Conservation (phyloP, 495 filamentous ascomycete genomes). For the Oleoguttula mirabilis region DNA sequence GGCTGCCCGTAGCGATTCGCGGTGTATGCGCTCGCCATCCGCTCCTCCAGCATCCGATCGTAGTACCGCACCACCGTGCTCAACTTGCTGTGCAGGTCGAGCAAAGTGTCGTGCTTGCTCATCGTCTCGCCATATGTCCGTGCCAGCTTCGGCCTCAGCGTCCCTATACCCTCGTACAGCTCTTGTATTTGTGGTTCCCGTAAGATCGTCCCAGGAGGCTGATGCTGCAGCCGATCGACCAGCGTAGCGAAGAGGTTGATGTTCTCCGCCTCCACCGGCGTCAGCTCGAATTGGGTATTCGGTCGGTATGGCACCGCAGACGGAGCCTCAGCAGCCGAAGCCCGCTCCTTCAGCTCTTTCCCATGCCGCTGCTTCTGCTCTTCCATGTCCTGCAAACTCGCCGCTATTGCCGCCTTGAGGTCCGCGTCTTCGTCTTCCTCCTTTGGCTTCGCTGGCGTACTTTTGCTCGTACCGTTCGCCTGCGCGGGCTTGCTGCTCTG, state of each 20-base stretch:
- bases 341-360: constrained; percentile 61
- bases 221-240: constrained; percentile 87
- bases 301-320: constrained; percentile 35
- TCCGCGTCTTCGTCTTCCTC: constrained; percentile 80
- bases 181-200: constrained; percentile 96
- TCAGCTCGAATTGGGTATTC: constrained; percentile 90
- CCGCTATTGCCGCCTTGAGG: constrained; percentile 88
- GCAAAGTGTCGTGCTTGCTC: constrained; percentile 94
- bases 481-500: constrained; percentile 30
- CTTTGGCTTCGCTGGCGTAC: constrained; percentile 22
- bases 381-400: constrained; percentile 96
- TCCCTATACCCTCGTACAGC: constrained; percentile 89
- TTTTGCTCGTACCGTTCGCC: constrained; percentile 32
- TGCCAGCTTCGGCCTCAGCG: constrained; percentile 83
- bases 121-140: constrained; percentile 97
- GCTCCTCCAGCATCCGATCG: constrained; percentile 93
- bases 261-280: constrained; percentile 86
- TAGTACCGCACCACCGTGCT: constrained; percentile 98
- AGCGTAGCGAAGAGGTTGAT: constrained; percentile 93
- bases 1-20: constrained; percentile 41
- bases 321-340: constrained; percentile 31
- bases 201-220: constrained; percentile 87
- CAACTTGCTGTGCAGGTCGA: constrained; percentile 88
- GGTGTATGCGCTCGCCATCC: constrained; percentile 81
- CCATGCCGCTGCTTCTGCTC: constrained; percentile 89